Conservation (phyloP, 192 early-diverging fungal genomes). For the Linnemannia schmuckeri region DNA sequence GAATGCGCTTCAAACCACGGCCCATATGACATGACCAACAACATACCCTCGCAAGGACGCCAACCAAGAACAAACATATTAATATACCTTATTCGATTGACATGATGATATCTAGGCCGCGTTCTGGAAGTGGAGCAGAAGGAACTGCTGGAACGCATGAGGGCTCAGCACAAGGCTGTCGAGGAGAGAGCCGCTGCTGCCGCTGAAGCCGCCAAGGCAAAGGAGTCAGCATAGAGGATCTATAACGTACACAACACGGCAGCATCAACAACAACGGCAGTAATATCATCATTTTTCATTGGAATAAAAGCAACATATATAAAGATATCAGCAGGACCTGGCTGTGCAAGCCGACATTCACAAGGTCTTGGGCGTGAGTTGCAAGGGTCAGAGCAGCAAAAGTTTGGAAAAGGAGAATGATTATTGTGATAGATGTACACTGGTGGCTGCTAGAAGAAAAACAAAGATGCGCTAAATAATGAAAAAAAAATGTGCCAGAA, state of each 20-base stretch:
- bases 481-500: neutral
- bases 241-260: neutral
- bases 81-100: neutral
- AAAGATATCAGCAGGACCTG: no score
- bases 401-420: neutral
- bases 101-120: slow-evolving; percentile 25
- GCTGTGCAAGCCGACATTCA: no score
- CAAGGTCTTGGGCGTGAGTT: no score
- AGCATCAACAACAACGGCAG: neutral
- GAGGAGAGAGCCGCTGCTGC: slow-evolving; percentile 24
- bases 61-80: neutral
- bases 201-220: slow-evolving; percentile 22
- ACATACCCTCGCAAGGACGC: neutral
- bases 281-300: neutral
- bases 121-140: slow-evolving; percentile 65
- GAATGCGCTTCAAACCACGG: neutral
- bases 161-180: slow-evolving; percentile 52
- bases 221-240: slow-evolving; percentile 14
- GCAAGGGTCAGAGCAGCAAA: no score
- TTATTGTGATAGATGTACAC: neutral
- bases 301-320: neutral
- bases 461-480: neutral
- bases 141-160: slow-evolving; percentile 60
- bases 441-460: neutral
- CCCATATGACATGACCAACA: no score